phyloP scores from a whole-genome alignment of 352 stramenopile genomes.

The Globisporangium orthogonon region DNA sequence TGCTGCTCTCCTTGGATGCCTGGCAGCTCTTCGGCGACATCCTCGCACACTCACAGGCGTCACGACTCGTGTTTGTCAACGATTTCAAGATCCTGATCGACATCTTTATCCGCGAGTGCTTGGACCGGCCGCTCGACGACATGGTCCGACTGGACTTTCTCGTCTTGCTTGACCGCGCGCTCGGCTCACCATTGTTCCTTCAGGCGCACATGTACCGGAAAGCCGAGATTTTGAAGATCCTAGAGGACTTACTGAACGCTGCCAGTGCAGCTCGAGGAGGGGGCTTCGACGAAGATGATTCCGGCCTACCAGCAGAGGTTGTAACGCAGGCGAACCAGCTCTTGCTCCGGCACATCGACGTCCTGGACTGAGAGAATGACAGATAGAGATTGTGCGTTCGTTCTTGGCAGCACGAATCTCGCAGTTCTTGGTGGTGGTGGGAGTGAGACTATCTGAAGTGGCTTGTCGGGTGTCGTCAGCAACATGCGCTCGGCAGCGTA shows the following conservation, averaged over 20 bases:
- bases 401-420: too few species aligned
- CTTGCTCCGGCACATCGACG: constrained; percentile 48
- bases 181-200: constrained; percentile 40
- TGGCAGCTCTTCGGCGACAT: constrained; percentile 52
- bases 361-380: constrained; percentile 34
- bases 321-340: constrained; percentile 33
- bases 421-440: too few species aligned
- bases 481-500: too few species aligned
- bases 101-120: constrained; percentile 56
- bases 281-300: constrained; percentile 23
- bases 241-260: constrained; percentile 40
- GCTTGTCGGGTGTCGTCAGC: too few species aligned
- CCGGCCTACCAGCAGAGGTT: constrained; percentile 24
- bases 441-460: too few species aligned
- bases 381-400: neutral
- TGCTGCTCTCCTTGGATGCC: neutral
- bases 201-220: constrained; percentile 54
- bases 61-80: constrained; percentile 56
- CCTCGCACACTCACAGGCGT: constrained; percentile 32
- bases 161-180: constrained; percentile 31
- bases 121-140: constrained; percentile 51
- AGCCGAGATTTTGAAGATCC: constrained; percentile 34
- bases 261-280: constrained; percentile 2
- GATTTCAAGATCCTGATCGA: constrained; percentile 73
- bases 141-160: constrained; percentile 34